Base-by-base conservation (phyloP, 1,284 basidiomycete species). In the Sphagnurus paluster region DNA sequence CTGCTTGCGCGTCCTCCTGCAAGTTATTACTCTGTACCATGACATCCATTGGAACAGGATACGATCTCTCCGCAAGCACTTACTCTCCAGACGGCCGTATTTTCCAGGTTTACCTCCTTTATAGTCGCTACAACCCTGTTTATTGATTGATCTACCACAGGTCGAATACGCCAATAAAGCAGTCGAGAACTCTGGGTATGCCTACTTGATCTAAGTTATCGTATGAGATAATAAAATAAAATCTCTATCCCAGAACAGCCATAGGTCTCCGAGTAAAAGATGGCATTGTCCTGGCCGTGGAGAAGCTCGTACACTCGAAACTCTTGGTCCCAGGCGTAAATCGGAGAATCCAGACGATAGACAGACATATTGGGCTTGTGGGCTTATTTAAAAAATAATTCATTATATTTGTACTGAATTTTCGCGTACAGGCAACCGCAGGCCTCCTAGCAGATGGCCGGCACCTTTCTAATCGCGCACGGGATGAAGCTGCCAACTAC, bases 141-240 rank as follows among this genome's bases (percentile, higher is more conserved):
- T 46, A 3, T 41, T 19, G 24, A 32, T 17, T 37, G 24, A 52
- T 40, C 43, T 55, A 50, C 37, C 32, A 17, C 33, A 93, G 93
- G 91, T 99, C 67, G 97, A 99, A 71, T 99, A 99, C 65, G 97
- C 97, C 42, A 88, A 86, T 72, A 99, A 99, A 72, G 95, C 97
- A 25, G 96, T 98, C 46, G 97, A 99, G 71, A 97, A 97, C 69
- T 93, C 96, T 32, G 97, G 97, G 86, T 93, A 58, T 44, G 66
- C 54, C 26, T 44, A 39, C 61, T 52, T 11, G 29, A 44, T 46
- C 32, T 34, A 13, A 30, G 25, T 26, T 34, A 21, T 37, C 7
- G 37, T 33, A 7, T 24, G 32, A 25, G 39, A 30, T 35, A 39
- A 17, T 2, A n/a, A 33, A 40, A 47, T 13, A 26, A 46, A 35